phyloP scores from a whole-genome alignment of 1,284 basidiomycete species.

The Boletus semigastroideus region DNA sequence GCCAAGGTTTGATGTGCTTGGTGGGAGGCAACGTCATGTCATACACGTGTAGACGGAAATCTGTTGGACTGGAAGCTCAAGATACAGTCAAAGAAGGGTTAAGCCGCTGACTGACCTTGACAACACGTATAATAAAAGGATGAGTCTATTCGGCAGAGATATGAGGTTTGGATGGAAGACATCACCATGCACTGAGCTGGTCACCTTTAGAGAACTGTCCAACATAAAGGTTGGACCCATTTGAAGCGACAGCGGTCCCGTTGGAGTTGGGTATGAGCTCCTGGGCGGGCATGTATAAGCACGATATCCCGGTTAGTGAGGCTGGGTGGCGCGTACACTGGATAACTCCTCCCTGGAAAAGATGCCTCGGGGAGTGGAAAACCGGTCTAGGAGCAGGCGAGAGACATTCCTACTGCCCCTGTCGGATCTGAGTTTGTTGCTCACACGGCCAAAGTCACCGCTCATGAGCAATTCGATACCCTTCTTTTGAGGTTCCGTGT shows the following conservation, averaged over 20 bases:
- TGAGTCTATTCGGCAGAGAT: slow-evolving; percentile 49
- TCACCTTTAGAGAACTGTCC: slow-evolving; percentile 86
- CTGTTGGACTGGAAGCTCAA: slow-evolving; percentile 39
- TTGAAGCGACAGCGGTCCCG: slow-evolving; percentile 85
- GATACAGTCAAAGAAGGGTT: neutral
- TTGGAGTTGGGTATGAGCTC: slow-evolving; percentile 81
- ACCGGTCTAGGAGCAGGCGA: slow-evolving; percentile 45
- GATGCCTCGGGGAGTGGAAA: slow-evolving; percentile 37
- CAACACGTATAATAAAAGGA: slow-evolving; percentile 82
- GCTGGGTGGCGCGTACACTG: slow-evolving; percentile 39
- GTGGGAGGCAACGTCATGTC: slow-evolving; percentile 65
- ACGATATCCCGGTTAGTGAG: slow-evolving; percentile 1
- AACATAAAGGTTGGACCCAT: slow-evolving; percentile 83
- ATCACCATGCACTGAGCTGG: slow-evolving; percentile 25
- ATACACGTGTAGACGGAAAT: slow-evolving; percentile 88
- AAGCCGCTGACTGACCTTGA: slow-evolving; percentile 54
- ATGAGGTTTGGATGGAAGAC: slow-evolving; percentile 3
- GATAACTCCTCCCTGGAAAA: slow-evolving; percentile 53
- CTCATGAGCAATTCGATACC: slow-evolving; percentile 73
- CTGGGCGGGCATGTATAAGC: slow-evolving; percentile 38
- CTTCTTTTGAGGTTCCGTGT: slow-evolving; percentile 65
- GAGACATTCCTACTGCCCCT: slow-evolving; percentile 45
- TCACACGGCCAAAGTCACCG: slow-evolving; percentile 84
- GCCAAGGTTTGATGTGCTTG: slow-evolving; percentile 18
- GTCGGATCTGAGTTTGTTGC: slow-evolving; percentile 45